A percentile compares a stretch with the other conserved stretches of the same genome.
These are phyloP conservation scores for slime mould (Dictyostelium discoideum) DNA, from an alignment of 78 protist genomes.

Conservation along the genomic window DNA sequence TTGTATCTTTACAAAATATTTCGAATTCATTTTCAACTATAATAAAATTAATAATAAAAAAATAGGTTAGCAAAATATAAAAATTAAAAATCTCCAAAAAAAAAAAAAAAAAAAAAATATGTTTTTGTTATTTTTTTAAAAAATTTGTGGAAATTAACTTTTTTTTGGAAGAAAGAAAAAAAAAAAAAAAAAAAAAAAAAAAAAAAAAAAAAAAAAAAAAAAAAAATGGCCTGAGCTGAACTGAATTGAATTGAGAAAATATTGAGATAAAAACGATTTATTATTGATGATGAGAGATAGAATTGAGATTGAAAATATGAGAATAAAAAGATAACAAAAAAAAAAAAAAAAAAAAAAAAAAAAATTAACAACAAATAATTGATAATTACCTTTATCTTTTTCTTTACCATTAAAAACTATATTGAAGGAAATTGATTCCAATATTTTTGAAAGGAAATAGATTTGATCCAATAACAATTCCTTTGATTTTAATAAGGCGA, in stretches of 20 bases:
- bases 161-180: not conserved
- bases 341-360: not conserved
- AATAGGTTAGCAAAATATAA: not conserved
- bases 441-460: slow-evolving; percentile 6
- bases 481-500: not conserved
- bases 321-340: not conserved
- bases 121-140: no score
- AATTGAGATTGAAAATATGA: no score
- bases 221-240: no score
- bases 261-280: not conserved
- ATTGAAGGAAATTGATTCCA: slow-evolving; percentile 47
- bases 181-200: no score
- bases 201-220: no score
- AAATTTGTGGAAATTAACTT: not conserved
- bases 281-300: no score
- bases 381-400: slow-evolving; percentile 27
- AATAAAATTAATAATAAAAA: not conserved
- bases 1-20: slow-evolving; percentile 43
- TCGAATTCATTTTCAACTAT: not conserved
- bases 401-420: slow-evolving; percentile 16
- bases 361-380: no score
- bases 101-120: no score
- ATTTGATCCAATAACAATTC: not conserved
- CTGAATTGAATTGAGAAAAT: not conserved
- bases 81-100: not conserved